phyloP scores from a whole-genome alignment of 2,329 filamentous ascomycete species.

The Macroventuria anomochaeta region DNA sequence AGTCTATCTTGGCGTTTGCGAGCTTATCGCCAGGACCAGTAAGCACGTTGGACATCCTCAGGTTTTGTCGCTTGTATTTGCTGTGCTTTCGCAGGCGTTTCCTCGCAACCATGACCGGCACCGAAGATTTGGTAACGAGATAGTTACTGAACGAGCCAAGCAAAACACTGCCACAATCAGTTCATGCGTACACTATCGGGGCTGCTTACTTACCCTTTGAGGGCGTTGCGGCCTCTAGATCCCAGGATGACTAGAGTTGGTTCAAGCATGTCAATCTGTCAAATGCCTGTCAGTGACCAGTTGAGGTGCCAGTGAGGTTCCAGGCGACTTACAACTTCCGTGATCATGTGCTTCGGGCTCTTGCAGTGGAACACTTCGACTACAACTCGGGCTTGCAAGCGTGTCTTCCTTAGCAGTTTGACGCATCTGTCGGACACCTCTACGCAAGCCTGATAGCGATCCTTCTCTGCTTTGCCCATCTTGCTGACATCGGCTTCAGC shows the following conservation, averaged over 20 bases:
- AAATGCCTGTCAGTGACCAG: slow-evolving; percentile 33
- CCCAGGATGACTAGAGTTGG: slow-evolving; percentile 94
- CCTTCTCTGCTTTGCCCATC: slow-evolving; percentile 69
- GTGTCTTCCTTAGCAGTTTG: slow-evolving; percentile 86
- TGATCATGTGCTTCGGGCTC: slow-evolving; percentile 93
- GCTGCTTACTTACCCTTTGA: slow-evolving; percentile 77
- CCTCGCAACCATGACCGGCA: slow-evolving; percentile 96
- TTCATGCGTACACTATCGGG: slow-evolving; percentile 14
- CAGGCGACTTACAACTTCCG: slow-evolving; percentile 72
- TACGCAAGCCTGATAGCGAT: slow-evolving; percentile 80
- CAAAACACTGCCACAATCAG: slow-evolving; percentile 70
- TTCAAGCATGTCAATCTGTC: slow-evolving; percentile 82
- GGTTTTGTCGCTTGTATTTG: slow-evolving; percentile 74
- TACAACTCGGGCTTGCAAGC: slow-evolving; percentile 88
- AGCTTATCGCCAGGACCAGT: slow-evolving; percentile 71
- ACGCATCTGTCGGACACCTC: slow-evolving; percentile 84
- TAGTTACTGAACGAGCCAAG: slow-evolving; percentile 98
- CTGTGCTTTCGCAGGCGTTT: slow-evolving; percentile 88
- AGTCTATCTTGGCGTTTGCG: slow-evolving; percentile 78
- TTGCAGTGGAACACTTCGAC: slow-evolving; percentile 99
- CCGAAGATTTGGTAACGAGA: slow-evolving; percentile 92
- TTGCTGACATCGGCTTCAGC: slow-evolving; percentile 48
- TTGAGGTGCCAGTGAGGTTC: slow-evolving; percentile 19
- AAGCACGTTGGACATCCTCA: slow-evolving; percentile 82
- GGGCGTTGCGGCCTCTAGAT: slow-evolving; percentile 84